These are phyloP conservation scores for Tylopilus intermedius DNA, from an alignment of 768 basidiomycete species.

Conservation along the genomic window DNA sequence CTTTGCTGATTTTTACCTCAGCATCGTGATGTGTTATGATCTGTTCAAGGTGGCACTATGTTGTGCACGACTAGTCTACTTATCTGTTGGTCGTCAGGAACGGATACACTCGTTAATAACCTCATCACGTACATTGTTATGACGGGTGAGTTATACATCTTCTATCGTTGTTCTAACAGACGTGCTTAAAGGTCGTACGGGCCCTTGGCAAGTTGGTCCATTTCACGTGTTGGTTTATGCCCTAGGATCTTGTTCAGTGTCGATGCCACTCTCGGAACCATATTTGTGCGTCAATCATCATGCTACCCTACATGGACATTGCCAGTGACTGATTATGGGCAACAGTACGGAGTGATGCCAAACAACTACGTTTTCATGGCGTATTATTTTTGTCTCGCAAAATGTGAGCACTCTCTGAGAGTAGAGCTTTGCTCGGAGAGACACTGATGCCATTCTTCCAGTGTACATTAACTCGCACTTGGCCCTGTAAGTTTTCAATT, in stretches of 20 bases:
- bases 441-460: slow-evolving; percentile 12
- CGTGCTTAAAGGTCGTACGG: slow-evolving; percentile 39
- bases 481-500: slow-evolving; percentile 31
- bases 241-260: slow-evolving; percentile 30
- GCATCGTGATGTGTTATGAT: too few relatives aligned
- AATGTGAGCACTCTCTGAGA: slow-evolving; percentile 35
- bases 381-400: slow-evolving; percentile 50
- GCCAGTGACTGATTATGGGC: neutral
- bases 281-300: slow-evolving; percentile 26
- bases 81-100: slow-evolving; percentile 31
- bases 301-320: too few relatives aligned
- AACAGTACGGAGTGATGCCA: slow-evolving; percentile 47
- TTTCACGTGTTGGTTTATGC: neutral
- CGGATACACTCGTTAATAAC: slow-evolving; percentile 43
- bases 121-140: slow-evolving; percentile 52
- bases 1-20: too few relatives aligned
- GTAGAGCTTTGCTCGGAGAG: neutral
- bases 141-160: slow-evolving; percentile 39
- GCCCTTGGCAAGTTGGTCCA: neutral
- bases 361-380: slow-evolving; percentile 51
- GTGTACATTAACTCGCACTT: slow-evolving; percentile 58
- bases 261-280: slow-evolving; percentile 42
- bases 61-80: neutral
- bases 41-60: too few relatives aligned
- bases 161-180: neutral